Evolutionary conservation across 257 asterid species (phyloP).

Genomic region (Solanum infundibuliforme): DNA sequence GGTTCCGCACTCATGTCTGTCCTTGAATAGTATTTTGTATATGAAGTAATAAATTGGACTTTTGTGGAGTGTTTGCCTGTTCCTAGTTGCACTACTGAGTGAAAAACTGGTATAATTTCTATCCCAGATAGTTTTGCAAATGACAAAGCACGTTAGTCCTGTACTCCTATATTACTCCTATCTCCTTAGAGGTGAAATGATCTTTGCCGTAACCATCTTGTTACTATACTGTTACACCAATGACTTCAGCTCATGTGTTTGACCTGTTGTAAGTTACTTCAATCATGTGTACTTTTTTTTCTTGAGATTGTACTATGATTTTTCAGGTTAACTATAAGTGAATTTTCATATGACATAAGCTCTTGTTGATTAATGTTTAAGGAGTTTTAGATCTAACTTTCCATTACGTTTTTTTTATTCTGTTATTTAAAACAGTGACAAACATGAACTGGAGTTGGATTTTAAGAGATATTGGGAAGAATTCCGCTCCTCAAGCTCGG

Average conservation of each 20-base stretch:
- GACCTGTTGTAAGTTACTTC: neutral
- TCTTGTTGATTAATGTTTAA: neutral
- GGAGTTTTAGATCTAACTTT: neutral
- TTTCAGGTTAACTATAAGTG: neutral
- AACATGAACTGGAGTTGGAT: slow-evolving; percentile 87
- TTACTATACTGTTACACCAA: neutral
- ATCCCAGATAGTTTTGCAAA: neutral
- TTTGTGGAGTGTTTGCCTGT: neutral
- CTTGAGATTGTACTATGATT: neutral
- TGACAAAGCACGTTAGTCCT: neutral
- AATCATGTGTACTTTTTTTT: neutral
- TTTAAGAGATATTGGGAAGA: slow-evolving; percentile 97
- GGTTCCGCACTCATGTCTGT: neutral
- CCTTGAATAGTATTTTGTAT: neutral
- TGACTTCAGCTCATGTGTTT: neutral
- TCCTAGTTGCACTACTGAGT: neutral
- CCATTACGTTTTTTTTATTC: neutral
- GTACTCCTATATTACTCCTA: neutral
- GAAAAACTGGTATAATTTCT: neutral
- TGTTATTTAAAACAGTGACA: slow-evolving; percentile 28
- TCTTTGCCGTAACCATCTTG: neutral
- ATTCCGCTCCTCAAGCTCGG: slow-evolving; percentile 76
- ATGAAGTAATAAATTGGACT: neutral
- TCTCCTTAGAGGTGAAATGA: neutral
- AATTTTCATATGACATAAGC: neutral